Evolutionary conservation across 208 protist species (phyloP).

Genomic region (Crithidia mellificae): DNA sequence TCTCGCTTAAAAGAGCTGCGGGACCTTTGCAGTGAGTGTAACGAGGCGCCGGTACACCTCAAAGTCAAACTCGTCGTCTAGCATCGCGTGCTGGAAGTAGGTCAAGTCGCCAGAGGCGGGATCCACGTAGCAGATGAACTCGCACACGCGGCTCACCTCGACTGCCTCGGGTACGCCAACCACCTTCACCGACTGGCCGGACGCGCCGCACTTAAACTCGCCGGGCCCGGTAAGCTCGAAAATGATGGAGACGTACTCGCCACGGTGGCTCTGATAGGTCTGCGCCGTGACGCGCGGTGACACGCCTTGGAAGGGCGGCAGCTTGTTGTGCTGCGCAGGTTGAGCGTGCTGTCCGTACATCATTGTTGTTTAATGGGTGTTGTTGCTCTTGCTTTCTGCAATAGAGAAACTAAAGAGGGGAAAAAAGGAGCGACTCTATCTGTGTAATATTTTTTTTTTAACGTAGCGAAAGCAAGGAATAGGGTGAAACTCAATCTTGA

Average conservation of each 20-base stretch:
- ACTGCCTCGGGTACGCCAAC: constrained; percentile 61
- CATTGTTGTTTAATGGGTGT: constrained; percentile 4
- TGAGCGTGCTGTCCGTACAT: constrained; percentile 35
- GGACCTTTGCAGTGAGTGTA: constrained; percentile 75
- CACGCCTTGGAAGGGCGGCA: constrained; percentile 81
- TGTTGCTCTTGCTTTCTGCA: too few species aligned
- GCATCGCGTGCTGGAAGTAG: constrained; percentile 84
- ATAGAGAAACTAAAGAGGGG: too few species aligned
- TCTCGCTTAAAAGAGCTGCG: constrained; percentile 75
- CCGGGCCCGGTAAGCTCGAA: constrained; percentile 70
- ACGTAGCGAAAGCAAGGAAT: too few species aligned
- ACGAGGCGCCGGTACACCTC: constrained; percentile 83
- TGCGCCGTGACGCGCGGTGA: constrained; percentile 82
- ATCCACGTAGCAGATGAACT: constrained; percentile 91
- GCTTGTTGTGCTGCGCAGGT: constrained; percentile 27
- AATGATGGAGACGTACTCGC: constrained; percentile 89
- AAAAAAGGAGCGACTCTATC: too few species aligned
- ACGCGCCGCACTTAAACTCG: constrained; percentile 76
- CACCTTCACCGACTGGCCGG: constrained; percentile 61
- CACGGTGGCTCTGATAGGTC: constrained; percentile 63
- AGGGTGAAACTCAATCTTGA: too few species aligned
- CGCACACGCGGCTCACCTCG: constrained; percentile 87
- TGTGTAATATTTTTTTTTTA: too few species aligned
- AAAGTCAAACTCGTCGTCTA: constrained; percentile 92
- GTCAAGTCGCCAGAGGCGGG: constrained; percentile 68